Evolutionary conservation across 192 early-diverging fungal species (phyloP).

Genomic region (Podila clonocystis): DNA sequence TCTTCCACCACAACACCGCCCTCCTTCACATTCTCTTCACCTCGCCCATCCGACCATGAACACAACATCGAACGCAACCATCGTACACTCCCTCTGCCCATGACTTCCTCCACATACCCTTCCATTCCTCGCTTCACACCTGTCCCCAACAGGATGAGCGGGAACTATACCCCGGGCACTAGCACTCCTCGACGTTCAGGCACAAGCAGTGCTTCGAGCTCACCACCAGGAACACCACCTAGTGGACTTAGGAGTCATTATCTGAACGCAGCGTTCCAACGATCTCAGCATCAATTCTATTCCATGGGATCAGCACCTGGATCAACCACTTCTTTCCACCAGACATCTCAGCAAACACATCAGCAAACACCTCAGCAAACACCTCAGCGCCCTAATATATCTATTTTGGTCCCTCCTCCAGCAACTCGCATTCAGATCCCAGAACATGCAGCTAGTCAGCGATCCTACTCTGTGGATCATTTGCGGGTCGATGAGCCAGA

Average conservation of each 20-base stretch:
- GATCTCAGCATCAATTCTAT: constrained; percentile 25
- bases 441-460: not conserved
- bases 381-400: not conserved
- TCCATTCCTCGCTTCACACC: constrained; percentile 39
- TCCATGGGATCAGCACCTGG: constrained; percentile 5
- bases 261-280: constrained; percentile 35
- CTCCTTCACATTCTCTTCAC: not conserved
- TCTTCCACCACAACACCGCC: not conserved
- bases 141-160: constrained; percentile 22
- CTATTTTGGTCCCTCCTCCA: not conserved
- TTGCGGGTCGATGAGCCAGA: constrained; percentile 17
- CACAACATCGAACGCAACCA: constrained; percentile 43
- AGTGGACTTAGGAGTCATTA: constrained; percentile 33
- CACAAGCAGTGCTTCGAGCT: constrained; percentile 42
- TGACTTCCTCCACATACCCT: constrained; percentile 23
- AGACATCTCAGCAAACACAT: not conserved
- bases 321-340: not conserved
- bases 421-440: not conserved
- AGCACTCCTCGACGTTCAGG: constrained; percentile 1
- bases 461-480: constrained; percentile 31
- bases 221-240: constrained; percentile 42
- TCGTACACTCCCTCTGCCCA: constrained; percentile 9
- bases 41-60: not conserved
- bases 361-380: not conserved
- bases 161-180: constrained; percentile 30